Base-by-base conservation (phyloP, 2,329 filamentous ascomycete species). In the Trichoderma koningii region DNA sequence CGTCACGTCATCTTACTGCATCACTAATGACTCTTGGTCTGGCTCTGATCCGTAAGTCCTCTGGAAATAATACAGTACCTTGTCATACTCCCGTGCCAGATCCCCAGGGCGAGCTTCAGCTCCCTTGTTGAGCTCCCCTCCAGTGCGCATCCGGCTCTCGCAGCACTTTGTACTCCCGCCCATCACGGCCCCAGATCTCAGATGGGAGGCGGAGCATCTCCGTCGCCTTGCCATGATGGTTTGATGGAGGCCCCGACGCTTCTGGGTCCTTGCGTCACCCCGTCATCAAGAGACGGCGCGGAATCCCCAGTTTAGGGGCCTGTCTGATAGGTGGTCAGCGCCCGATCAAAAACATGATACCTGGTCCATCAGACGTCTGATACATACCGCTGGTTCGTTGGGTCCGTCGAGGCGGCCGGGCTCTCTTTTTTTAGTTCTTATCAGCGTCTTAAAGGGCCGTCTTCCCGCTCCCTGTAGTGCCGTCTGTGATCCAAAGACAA, bases 251-350 rank as follows among this genome's bases (percentile, higher is more conserved):
- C 45, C 59, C 47, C 26, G 47, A 62, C 41, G 59, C 59, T 60
- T 47, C 48, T 30, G 55, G 55, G 53, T 44, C 63, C 63, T 61
- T 61, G 63, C 63, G 63, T 65, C 63, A 65, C 63, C 55, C 63
- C 63, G 47, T 50, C 55, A 60, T 65, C 50, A 60, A 61, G 14
- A 50, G 42, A 30, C 7, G 17, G 45, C 30, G n/a, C 41, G 4
- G 34, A 38, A 26, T 60, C 53, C 59, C 50, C 50, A 65, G 42
- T 48, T 61, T 34, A 65, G 63, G 63, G 63, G 63, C 55, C 41
- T 38, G 26, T 38, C 34, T 53, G 28, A 48, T 52, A 55, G 42
- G 53, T 52, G 42, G 53, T 57, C 53, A 64, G 53, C 47, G 19
- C 52, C 55, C 47, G 26, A 52, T 53, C 53, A 55, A 28, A 55